Conservation (phyloP, 768 basidiomycete genomes). For the Amanita exitialis region DNA sequence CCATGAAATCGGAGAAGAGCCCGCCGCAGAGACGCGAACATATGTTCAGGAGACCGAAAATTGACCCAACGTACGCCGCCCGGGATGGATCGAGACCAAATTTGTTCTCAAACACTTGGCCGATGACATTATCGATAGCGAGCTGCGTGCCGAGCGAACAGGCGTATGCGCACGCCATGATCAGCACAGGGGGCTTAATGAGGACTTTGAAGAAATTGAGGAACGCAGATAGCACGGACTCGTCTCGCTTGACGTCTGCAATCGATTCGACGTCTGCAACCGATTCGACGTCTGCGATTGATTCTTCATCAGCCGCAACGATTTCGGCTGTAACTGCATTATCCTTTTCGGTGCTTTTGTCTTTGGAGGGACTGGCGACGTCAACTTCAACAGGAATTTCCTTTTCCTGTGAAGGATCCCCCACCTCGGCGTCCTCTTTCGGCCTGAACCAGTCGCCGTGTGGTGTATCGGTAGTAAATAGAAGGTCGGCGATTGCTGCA, state of each 20-base stretch:
- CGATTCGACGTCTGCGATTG: background rate
- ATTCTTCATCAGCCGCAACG: background rate
- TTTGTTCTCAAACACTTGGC: slow-evolving; percentile 28
- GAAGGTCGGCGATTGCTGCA: background rate
- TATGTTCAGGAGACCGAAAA: slow-evolving; percentile 10
- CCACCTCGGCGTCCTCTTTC: background rate
- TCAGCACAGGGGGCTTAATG: slow-evolving; percentile 39
- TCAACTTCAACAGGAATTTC: background rate
- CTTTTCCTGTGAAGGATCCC: background rate
- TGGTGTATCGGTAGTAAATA: slow-evolving; percentile 1
- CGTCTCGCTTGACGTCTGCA: slow-evolving; percentile 3
- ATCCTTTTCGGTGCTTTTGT: background rate
- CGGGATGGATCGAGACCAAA: slow-evolving; percentile 33
- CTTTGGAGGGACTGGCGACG: background rate
- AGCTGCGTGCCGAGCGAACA: slow-evolving; percentile 52
- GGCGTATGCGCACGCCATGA: slow-evolving; percentile 41
- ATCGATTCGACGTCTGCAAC: no score
- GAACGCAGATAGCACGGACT: slow-evolving; percentile 13
- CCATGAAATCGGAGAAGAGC: slow-evolving; percentile 2
- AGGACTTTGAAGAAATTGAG: slow-evolving; percentile 23
- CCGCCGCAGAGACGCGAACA: slow-evolving; percentile 1
- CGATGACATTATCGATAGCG: slow-evolving; percentile 41
- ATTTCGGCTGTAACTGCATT: background rate
- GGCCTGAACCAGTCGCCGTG: background rate
- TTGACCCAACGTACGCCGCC: slow-evolving; percentile 38